phyloP scores from a whole-genome alignment of 2,329 filamentous ascomycete species.

The Hortaea sp. region DNA sequence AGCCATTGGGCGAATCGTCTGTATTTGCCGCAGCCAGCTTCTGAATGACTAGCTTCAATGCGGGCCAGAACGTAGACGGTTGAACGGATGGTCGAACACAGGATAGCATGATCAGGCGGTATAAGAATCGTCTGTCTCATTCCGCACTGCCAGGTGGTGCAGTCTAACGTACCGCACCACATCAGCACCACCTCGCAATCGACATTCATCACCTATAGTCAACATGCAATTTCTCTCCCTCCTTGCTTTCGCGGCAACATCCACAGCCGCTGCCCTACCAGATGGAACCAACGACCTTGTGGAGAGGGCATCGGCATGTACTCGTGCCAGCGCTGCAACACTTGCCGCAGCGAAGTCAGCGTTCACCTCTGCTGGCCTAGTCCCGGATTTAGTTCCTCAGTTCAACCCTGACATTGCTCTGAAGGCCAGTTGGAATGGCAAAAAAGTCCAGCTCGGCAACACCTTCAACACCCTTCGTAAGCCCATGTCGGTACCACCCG shows the following conservation, averaged over 20 bases:
- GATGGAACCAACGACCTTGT: neutral
- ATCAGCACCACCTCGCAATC: too few species aligned
- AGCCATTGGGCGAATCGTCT: too few species aligned
- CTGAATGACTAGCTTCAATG: too few species aligned
- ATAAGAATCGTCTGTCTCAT: too few species aligned
- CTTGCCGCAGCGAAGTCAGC: slow-evolving; percentile 7
- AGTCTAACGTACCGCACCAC: too few species aligned
- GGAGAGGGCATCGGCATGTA: slow-evolving; percentile 6
- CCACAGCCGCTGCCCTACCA: slow-evolving; percentile 5
- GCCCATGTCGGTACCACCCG: slow-evolving; percentile 5
- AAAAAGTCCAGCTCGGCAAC: slow-evolving; percentile 14
- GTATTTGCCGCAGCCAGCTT: too few species aligned
- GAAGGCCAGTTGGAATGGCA: slow-evolving; percentile 8
- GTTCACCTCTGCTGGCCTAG: slow-evolving; percentile 10
- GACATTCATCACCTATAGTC: neutral
- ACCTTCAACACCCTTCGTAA: slow-evolving; percentile 12
- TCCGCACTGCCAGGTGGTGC: too few species aligned
- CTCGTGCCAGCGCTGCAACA: slow-evolving; percentile 5
- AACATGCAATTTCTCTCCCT: slow-evolving; percentile 10
- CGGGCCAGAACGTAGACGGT: too few species aligned
- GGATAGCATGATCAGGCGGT: too few species aligned
- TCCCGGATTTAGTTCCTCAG: slow-evolving; percentile 12
- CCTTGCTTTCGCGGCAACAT: slow-evolving; percentile 6
- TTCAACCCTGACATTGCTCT: slow-evolving; percentile 12
- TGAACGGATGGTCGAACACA: too few species aligned